Evolutionary conservation across 73 alveolate species (phyloP).

Genomic region (Tetrahymena borealis): DNA sequence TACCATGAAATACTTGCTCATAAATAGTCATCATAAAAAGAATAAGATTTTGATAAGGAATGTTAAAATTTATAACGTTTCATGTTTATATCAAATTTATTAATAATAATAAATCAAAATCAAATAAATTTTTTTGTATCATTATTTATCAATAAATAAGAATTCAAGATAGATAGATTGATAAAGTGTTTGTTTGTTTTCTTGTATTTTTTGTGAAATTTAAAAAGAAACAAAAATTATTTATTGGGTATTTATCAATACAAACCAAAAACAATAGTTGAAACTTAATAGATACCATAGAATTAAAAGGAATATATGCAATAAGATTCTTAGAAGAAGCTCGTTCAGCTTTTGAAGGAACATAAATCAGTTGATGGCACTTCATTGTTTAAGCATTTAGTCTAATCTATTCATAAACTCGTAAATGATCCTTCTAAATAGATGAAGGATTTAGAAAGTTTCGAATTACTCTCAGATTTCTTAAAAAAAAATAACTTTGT

Average conservation of each 20-base stretch:
- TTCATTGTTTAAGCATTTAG: neutral
- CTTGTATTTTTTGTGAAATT: neutral
- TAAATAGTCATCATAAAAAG: no score
- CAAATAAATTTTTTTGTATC: neutral
- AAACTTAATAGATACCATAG: neutral
- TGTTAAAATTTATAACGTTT: neutral
- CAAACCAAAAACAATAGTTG: neutral
- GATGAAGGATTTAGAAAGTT: neutral
- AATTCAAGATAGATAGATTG: no score
- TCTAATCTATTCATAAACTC: neutral
- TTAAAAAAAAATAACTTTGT: neutral
- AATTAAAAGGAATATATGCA: neutral
- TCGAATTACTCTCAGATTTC: neutral
- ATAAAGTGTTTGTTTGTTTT: neutral
- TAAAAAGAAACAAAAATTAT: neutral
- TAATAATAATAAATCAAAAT: neutral
- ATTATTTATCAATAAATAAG: no score
- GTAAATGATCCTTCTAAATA: neutral
- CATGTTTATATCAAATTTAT: neutral
- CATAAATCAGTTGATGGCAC: neutral
- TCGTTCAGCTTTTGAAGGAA: neutral
- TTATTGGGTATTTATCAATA: neutral
- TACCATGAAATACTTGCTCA: no score
- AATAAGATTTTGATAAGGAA: no score
- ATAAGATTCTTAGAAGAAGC: neutral